Conservation (phyloP, 257 asterid species). For the Scutellaria baicalensis region DNA sequence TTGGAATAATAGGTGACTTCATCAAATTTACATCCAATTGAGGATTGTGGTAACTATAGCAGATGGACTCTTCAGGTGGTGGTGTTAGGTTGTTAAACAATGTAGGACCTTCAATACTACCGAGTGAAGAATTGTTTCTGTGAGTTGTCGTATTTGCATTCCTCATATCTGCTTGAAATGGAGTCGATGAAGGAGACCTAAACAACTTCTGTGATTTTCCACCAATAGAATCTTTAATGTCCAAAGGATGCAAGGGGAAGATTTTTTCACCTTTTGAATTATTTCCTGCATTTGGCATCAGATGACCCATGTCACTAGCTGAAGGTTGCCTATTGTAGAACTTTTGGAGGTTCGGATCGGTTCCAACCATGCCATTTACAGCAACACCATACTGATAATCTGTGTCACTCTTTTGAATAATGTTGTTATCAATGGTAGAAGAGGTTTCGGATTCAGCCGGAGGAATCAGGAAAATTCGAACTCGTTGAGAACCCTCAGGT, state of each 20-base stretch:
- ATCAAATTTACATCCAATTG: conserved; percentile 21
- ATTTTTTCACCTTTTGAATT: conserved; percentile 24
- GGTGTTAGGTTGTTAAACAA: conserved; percentile 19
- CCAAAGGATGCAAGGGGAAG: conserved; percentile 27
- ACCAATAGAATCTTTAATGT: conserved; percentile 23
- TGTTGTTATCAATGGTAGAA: conserved; percentile 21
- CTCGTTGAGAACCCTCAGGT: conserved; percentile 58
- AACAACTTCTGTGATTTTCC: conserved; percentile 27
- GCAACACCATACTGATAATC: conserved; percentile 61
- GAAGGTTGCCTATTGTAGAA: conserved; percentile 22
- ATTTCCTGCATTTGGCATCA: conserved; percentile 28
- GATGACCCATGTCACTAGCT: conserved; percentile 21
- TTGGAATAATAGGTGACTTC: conserved; percentile 17
- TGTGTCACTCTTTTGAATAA: conserved; percentile 33
- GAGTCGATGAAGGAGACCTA: conserved; percentile 24
- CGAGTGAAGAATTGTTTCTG: conserved; percentile 19
- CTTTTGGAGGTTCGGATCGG: conserved; percentile 28
- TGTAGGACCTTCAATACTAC: conserved; percentile 28
- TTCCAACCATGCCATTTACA: conserved; percentile 47
- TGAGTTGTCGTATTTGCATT: conserved; percentile 9
- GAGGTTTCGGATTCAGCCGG: conserved; percentile 41
- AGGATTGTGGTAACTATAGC: conserved; percentile 15
- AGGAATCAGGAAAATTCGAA: conserved; percentile 62
- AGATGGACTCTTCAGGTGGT: conserved; percentile 25
- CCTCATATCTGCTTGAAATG: conserved; percentile 26